Conservation (phyloP, 2,329 filamentous ascomycete genomes). For the Epichloe glyceriae region DNA sequence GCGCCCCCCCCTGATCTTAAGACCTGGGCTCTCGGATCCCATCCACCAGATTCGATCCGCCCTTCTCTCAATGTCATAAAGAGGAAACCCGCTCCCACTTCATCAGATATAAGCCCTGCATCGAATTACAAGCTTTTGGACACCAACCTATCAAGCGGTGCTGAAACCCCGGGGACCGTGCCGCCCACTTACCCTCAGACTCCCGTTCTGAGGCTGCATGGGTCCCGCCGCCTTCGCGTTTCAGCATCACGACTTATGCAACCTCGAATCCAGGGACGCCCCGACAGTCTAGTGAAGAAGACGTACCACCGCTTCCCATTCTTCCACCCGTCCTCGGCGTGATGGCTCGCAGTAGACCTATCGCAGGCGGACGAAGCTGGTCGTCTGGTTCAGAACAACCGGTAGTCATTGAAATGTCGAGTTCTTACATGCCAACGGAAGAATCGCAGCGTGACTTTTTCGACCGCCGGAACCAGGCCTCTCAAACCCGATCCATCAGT, state of each 20-base stretch:
- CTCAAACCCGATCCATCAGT: constrained; percentile 2
- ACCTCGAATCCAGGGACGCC: constrained; percentile 28
- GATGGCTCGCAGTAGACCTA: constrained; percentile 21
- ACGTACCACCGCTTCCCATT: constrained; percentile 13
- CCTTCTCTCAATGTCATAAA: constrained; percentile 26
- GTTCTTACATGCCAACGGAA: neutral
- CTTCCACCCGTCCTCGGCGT: constrained; percentile 13
- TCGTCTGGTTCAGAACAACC: constrained; percentile 12
- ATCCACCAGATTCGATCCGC: constrained; percentile 12
- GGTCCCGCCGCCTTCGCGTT: constrained; percentile 44
- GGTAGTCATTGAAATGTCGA: constrained; percentile 18
- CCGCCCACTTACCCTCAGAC: constrained; percentile 8
- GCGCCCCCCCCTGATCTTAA: constrained; percentile 3
- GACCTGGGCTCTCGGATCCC: constrained; percentile 10
- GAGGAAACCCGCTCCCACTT: constrained; percentile 30
- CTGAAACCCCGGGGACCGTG: constrained; percentile 4
- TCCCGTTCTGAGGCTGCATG: constrained; percentile 22
- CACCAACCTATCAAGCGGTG: constrained; percentile 11
- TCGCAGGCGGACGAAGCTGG: constrained; percentile 13
- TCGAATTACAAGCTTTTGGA: neutral
- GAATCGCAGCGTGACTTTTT: neutral
- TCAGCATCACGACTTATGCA: constrained; percentile 50
- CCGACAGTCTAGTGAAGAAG: constrained; percentile 12
- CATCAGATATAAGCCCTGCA: constrained; percentile 6
- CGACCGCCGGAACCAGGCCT: neutral